Evolutionary conservation across 1,284 basidiomycete genomes (phyloP).

Genomic region (Cryptococcus amylolentus): DNA sequence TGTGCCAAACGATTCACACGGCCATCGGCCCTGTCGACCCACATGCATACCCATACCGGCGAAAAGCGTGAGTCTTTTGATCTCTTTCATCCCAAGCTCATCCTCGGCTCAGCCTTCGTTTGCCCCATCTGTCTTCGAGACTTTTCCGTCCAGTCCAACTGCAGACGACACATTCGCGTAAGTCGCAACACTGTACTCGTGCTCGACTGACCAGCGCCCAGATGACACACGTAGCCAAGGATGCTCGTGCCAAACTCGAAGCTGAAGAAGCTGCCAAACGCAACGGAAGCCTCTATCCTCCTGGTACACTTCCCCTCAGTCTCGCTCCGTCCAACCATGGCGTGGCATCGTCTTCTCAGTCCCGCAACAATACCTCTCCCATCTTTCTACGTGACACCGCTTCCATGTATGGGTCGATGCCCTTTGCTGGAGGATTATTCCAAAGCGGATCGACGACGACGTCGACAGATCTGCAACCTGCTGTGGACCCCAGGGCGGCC

Average conservation of each 20-base stretch:
- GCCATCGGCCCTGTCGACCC: slow-evolving; percentile 62
- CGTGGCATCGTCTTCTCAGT: too few species aligned
- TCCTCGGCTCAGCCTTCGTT: neutral
- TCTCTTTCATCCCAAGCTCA: neutral
- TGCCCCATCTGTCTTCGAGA: neutral
- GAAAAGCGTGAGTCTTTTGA: slow-evolving; percentile 56
- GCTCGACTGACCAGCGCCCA: too few species aligned
- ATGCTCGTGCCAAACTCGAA: neutral
- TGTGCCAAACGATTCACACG: slow-evolving; percentile 62
- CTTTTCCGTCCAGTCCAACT: slow-evolving; percentile 8
- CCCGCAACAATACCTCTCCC: too few species aligned
- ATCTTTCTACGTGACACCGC: too few species aligned
- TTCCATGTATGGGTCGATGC: too few species aligned
- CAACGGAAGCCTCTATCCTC: neutral
- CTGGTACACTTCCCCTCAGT: neutral
- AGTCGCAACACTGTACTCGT: slow-evolving; percentile 4
- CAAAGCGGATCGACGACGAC: too few species aligned
- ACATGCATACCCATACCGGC: slow-evolving; percentile 66
- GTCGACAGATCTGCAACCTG: too few species aligned
- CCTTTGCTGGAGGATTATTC: too few species aligned
- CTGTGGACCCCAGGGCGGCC: too few species aligned
- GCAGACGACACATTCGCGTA: slow-evolving; percentile 8
- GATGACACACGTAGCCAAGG: slow-evolving; percentile 3
- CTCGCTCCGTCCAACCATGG: neutral
- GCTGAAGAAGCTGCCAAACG: neutral